phyloP scores from a whole-genome alignment of 2,329 filamentous ascomycete genomes.

The Tolypocladium tundrense region DNA sequence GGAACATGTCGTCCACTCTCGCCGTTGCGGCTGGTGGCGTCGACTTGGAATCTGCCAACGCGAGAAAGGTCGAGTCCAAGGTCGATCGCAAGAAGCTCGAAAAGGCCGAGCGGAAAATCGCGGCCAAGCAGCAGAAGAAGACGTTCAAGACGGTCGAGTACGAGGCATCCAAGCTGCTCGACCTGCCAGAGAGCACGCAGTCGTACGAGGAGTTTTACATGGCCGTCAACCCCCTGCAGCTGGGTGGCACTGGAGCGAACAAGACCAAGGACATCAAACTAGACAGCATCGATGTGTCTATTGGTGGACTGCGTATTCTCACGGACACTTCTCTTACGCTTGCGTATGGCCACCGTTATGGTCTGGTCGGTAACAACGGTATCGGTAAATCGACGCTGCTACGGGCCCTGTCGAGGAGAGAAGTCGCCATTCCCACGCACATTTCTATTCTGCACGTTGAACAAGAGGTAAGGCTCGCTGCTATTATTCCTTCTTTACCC shows the following conservation, averaged over 20 bases:
- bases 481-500: too few species aligned
- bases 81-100: conserved; percentile 98
- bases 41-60: conserved; percentile 87
- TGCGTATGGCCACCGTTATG: conserved; percentile 87
- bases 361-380: conserved; percentile 98
- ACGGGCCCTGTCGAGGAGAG: conserved; percentile 81
- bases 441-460: conserved; percentile 99
- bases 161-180: conserved; percentile 82
- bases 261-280: conserved; percentile 99
- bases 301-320: conserved; percentile 79
- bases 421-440: conserved; percentile 88
- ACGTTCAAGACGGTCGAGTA: conserved; percentile 97
- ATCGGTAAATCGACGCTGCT: conserved; percentile 95
- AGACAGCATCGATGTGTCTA: conserved; percentile 90
- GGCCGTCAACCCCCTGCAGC: conserved; percentile 92
- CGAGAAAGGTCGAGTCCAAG: conserved; percentile 90
- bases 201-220: conserved; percentile 99
- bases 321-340: conserved; percentile 85
- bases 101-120: conserved; percentile 95
- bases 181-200: conserved; percentile 71
- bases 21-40: conserved; percentile 76
- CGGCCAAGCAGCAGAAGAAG: conserved; percentile 97
- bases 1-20: conserved; percentile 92
- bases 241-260: conserved; percentile 58
- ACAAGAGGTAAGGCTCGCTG: conserved; percentile 58